phyloP scores from a whole-genome alignment of 495 filamentous ascomycete genomes.

The Xylaria palmicola region DNA sequence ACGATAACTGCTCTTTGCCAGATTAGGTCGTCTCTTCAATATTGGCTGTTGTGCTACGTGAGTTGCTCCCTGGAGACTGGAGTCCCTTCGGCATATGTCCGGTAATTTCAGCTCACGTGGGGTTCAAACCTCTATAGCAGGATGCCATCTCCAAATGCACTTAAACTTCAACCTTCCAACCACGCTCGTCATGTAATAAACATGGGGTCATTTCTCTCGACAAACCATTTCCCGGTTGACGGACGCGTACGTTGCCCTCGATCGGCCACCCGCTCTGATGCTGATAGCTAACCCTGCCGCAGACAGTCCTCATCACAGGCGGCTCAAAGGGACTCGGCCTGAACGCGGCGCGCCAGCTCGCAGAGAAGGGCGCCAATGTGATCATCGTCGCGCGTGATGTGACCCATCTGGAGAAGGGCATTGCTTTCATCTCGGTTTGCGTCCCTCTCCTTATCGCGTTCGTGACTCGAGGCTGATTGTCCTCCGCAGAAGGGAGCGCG shows the following conservation, averaged over 20 bases:
- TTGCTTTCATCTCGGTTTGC: background rate
- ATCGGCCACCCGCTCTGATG: background rate
- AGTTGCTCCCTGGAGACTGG: too few species aligned
- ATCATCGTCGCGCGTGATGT: conserved; percentile 69
- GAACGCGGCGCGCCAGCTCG: conserved; percentile 65
- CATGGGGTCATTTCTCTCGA: background rate
- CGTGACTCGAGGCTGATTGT: conserved; percentile 44
- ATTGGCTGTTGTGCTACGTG: too few species aligned
- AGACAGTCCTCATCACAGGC: conserved; percentile 81
- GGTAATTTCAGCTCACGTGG: background rate
- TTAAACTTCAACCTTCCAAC: background rate
- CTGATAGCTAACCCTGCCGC: background rate
- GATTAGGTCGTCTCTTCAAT: too few species aligned
- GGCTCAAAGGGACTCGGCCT: conserved; percentile 89
- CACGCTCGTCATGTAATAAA: background rate
- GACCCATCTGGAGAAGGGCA: background rate
- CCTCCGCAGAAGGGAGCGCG: conserved; percentile 45
- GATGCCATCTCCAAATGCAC: background rate
- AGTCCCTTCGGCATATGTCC: too few species aligned
- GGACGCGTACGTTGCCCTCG: conserved; percentile 56
- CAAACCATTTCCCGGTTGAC: conserved; percentile 52
- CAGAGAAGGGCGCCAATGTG: conserved; percentile 78
- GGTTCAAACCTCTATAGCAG: too few species aligned
- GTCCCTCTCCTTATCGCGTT: background rate
- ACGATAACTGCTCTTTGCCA: too few species aligned